Conservation (phyloP, 331 rosid genomes). For the Arachis monticola region DNA sequence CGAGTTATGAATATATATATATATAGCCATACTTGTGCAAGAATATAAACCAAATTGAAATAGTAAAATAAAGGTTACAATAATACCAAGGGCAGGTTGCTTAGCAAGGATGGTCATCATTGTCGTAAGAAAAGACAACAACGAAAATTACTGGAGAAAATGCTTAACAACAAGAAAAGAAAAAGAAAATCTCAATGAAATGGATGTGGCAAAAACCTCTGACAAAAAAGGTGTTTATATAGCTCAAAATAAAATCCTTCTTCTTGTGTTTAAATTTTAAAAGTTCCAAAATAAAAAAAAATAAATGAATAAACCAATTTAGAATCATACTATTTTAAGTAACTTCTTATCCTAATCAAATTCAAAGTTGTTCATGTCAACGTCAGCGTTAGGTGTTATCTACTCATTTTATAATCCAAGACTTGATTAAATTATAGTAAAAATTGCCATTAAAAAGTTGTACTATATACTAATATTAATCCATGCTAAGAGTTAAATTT, state of each 20-base stretch:
- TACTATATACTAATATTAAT: too few relatives aligned
- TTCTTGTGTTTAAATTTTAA: slow-evolving; percentile 48
- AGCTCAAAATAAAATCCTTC: background rate
- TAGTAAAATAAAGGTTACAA: background rate
- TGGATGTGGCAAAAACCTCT: background rate
- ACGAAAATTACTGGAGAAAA: background rate
- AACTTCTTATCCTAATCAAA: background rate
- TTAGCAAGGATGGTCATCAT: slow-evolving; percentile 61
- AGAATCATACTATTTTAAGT: background rate
- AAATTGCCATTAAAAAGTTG: too few relatives aligned
- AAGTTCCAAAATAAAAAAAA: slow-evolving; percentile 51
- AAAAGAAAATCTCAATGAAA: background rate
- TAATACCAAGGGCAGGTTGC: slow-evolving; percentile 50
- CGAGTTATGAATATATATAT: slow-evolving; percentile 15
- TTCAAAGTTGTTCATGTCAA: too few relatives aligned
- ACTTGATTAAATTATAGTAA: too few relatives aligned
- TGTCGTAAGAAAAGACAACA: background rate
- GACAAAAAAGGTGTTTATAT: slow-evolving; percentile 37
- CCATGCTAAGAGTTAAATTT: too few relatives aligned
- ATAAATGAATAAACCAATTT: background rate
- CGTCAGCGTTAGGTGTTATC: too few relatives aligned
- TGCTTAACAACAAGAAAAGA: background rate
- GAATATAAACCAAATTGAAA: background rate
- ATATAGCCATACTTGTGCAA: background rate
- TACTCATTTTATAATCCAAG: too few relatives aligned